Percentiles rank a stretch among this genome's conserved stretches.
phyloP scores from a whole-genome alignment of 2,329 filamentous ascomycete genomes.

The Colletotrichum camelliae region DNA sequence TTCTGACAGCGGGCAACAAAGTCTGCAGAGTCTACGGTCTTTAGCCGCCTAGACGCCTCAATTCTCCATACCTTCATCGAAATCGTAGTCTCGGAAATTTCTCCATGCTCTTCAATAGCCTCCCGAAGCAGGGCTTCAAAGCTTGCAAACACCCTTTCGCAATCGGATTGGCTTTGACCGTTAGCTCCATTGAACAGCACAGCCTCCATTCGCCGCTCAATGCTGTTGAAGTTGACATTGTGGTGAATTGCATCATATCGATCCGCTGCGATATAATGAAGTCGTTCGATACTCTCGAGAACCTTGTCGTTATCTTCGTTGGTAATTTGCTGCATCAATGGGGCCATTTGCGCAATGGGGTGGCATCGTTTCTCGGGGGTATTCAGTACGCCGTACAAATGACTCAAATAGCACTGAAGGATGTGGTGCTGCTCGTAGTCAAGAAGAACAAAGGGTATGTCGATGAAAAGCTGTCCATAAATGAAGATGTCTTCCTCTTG shows the following conservation, averaged over 20 bases:
- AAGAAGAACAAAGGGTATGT: neutral
- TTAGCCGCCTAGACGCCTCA: neutral
- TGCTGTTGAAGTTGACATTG: neutral
- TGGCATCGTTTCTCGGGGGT: neutral
- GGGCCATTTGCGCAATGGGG: neutral
- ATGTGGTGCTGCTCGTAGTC: neutral
- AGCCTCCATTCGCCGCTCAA: neutral
- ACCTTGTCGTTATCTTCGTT: neutral
- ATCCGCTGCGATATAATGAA: neutral
- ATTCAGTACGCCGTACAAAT: neutral
- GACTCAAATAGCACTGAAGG: neutral
- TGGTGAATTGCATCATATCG: neutral
- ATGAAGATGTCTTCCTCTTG: neutral
- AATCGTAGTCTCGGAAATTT: neutral
- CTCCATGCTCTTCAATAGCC: neutral
- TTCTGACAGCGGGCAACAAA: neutral
- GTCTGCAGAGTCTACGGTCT: neutral
- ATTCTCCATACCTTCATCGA: neutral
- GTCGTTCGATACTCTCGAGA: neutral
- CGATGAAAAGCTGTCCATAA: neutral
- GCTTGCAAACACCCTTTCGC: neutral
- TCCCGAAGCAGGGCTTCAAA: neutral
- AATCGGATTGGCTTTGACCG: neutral
- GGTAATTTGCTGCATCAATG: neutral
- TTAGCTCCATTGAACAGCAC: neutral